Percentiles rank a stretch among this genome's conserved stretches.
Conservation (phyloP, 2,329 filamentous ascomycete species). For the Fusarium pilosicola region DNA sequence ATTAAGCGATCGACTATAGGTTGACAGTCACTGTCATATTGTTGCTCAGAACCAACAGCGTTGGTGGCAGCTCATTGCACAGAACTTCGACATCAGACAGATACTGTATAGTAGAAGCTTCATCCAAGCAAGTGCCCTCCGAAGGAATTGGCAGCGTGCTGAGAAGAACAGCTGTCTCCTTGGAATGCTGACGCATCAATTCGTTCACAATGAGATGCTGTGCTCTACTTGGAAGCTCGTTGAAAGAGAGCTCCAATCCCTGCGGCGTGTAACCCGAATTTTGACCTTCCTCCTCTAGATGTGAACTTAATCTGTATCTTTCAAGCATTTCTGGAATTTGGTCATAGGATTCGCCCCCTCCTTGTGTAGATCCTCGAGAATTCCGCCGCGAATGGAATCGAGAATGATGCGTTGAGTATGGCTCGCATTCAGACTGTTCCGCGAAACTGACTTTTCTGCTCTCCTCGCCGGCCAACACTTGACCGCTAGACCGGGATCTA, state of each 20-base stretch:
- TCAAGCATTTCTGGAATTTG: conserved; percentile 58
- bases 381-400: conserved; percentile 51
- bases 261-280: conserved; percentile 65
- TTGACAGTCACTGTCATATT: conserved; percentile 89
- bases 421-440: conserved; percentile 47
- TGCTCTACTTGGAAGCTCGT: conserved; percentile 84
- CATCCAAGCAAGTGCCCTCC: conserved; percentile 78
- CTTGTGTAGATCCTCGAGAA: conserved; percentile 47
- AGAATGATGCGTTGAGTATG: conserved; percentile 34
- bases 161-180: conserved; percentile 79
- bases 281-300: conserved; percentile 42
- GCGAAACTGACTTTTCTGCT: conserved; percentile 73
- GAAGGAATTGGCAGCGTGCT: conserved; percentile 85
- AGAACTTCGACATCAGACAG: conserved; percentile 81
- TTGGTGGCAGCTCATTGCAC: conserved; percentile 79
- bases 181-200: conserved; percentile 75
- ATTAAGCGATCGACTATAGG: conserved; percentile 54
- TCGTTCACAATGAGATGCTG: conserved; percentile 91
- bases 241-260: conserved; percentile 79
- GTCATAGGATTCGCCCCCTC: conserved; percentile 50
- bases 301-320: conserved; percentile 48
- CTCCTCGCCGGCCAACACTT: conserved; percentile 63
- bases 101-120: conserved; percentile 77
- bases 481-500: conserved; percentile 70
- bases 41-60: conserved; percentile 84